Conservation (phyloP, 2,329 filamentous ascomycete genomes). For the Xylariaceae sp. region DNA sequence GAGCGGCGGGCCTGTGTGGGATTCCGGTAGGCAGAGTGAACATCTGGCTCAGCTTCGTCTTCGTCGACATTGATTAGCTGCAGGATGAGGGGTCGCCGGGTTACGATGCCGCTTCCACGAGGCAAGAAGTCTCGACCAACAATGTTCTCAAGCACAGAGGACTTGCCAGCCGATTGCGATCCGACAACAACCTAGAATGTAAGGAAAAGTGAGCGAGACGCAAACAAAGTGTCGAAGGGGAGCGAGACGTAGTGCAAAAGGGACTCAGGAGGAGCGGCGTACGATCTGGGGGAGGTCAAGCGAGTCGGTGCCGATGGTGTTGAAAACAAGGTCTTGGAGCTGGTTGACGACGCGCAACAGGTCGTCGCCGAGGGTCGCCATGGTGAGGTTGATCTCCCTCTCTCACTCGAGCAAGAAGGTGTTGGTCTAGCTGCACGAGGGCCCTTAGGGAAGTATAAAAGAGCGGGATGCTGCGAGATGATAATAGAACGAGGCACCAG, state of each 20-base stretch:
- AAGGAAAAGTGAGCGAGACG: slow-evolving; percentile 13
- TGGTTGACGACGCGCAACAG: slow-evolving; percentile 95
- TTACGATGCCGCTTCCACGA: slow-evolving; percentile 94
- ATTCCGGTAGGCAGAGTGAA: slow-evolving; percentile 70
- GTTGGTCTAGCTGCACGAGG: too few relatives aligned
- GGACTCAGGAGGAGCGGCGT: slow-evolving; percentile 38
- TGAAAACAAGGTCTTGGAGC: slow-evolving; percentile 97
- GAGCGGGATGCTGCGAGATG: too few relatives aligned
- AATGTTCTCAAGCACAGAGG: slow-evolving; percentile 97
- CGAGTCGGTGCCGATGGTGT: slow-evolving; percentile 98
- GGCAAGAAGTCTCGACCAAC: slow-evolving; percentile 96
- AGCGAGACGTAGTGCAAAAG: neutral
- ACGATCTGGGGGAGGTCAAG: slow-evolving; percentile 98
- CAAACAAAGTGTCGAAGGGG: slow-evolving; percentile 1
- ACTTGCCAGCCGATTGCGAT: slow-evolving; percentile 97
- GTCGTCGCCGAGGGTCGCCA: slow-evolving; percentile 95
- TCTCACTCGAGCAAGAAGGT: too few relatives aligned
- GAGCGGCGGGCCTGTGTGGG: slow-evolving; percentile 63
- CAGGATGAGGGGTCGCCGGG: slow-evolving; percentile 86
- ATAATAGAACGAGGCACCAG: too few relatives aligned
- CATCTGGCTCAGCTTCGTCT: slow-evolving; percentile 62
- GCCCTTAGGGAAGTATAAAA: too few relatives aligned
- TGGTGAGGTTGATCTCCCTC: slow-evolving; percentile 47
- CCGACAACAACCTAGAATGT: slow-evolving; percentile 82
- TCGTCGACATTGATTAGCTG: slow-evolving; percentile 96